Conservation (phyloP, 2,329 filamentous ascomycete species). For the Penicillium fuscoglaucum region DNA sequence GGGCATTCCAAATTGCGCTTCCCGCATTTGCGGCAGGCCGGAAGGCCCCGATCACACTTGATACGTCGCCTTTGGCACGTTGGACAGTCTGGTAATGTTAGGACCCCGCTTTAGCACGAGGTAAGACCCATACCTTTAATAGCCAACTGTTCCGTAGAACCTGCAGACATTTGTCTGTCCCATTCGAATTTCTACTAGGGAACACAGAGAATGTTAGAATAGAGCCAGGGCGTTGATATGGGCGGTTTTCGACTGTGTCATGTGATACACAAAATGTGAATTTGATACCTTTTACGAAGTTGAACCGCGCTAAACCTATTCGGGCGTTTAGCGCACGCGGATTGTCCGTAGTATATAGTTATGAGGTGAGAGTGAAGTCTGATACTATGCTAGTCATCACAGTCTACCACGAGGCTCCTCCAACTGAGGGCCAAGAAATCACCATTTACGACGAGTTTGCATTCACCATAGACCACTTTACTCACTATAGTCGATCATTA, state of each 20-base stretch:
- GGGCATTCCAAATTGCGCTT: constrained; percentile 29
- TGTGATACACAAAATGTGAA: constrained; percentile 1
- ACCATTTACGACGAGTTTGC: no score
- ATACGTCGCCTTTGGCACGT: constrained; percentile 29
- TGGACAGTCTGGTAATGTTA: constrained; percentile 19
- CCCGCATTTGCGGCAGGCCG: constrained; percentile 27
- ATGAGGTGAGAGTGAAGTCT: no score
- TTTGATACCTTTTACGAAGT: background rate
- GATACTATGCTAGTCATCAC: no score
- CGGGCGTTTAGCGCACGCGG: background rate
- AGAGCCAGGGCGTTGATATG: background rate
- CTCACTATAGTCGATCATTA: no score
- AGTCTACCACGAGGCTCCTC: no score
- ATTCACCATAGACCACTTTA: no score
- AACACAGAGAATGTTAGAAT: background rate
- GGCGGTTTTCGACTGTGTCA: background rate
- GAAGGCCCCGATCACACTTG: constrained; percentile 27
- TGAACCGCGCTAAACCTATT: background rate
- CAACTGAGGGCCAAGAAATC: no score
- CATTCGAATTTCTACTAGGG: background rate
- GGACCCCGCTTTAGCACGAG: background rate
- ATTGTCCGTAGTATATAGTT: no score
- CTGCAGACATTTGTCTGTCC: constrained; percentile 9
- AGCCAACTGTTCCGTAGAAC: constrained; percentile 10
- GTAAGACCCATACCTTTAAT: constrained; percentile 1